These are phyloP conservation scores for Neurospora sp. DNA, from an alignment of 495 filamentous ascomycete genomes.

Conservation along the genomic window DNA sequence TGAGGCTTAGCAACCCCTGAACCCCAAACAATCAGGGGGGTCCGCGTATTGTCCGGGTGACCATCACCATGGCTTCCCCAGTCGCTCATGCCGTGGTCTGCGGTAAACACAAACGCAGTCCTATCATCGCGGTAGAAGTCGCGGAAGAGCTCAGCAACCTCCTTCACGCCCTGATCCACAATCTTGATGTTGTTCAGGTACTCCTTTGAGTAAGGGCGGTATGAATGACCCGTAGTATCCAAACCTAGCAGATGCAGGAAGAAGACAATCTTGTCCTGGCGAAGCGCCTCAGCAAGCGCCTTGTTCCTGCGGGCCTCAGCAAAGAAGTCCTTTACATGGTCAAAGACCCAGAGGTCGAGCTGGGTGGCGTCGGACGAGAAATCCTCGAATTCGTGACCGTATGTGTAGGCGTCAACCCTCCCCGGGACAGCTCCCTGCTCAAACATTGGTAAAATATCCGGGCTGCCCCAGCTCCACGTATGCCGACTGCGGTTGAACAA, in stretches of 20 bases:
- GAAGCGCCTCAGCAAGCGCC: slow-evolving; percentile 63
- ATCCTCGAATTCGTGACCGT: slow-evolving; percentile 79
- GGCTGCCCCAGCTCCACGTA: slow-evolving; percentile 99
- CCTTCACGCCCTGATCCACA: slow-evolving; percentile 79
- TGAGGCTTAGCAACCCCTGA: slow-evolving; percentile 78
- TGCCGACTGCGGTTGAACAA: slow-evolving; percentile 95
- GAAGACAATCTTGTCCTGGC: slow-evolving; percentile 83
- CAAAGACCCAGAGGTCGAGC: slow-evolving; percentile 93
- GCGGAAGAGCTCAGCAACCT: slow-evolving; percentile 71
- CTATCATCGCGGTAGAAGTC: slow-evolving; percentile 88
- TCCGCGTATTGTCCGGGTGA: slow-evolving; percentile 94
- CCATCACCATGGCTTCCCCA: slow-evolving; percentile 97
- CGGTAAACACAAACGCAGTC: slow-evolving; percentile 94
- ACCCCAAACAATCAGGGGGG: slow-evolving; percentile 89
- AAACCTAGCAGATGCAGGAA: slow-evolving; percentile 95
- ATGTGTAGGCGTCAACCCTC: slow-evolving; percentile 73
- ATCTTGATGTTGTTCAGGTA: slow-evolving; percentile 92
- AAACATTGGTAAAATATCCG: slow-evolving; percentile 97
- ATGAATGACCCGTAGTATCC: slow-evolving; percentile 83
- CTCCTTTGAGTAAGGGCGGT: slow-evolving; percentile 88
- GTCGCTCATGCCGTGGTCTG: slow-evolving; percentile 98
- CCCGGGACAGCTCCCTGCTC: slow-evolving; percentile 84
- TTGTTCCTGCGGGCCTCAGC: slow-evolving; percentile 63
- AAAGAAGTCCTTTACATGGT: slow-evolving; percentile 81
- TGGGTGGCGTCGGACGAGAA: slow-evolving; percentile 71